These are phyloP conservation scores for Fusarium armeniacum DNA, from an alignment of 2,329 filamentous ascomycete species.

Conservation along the genomic window DNA sequence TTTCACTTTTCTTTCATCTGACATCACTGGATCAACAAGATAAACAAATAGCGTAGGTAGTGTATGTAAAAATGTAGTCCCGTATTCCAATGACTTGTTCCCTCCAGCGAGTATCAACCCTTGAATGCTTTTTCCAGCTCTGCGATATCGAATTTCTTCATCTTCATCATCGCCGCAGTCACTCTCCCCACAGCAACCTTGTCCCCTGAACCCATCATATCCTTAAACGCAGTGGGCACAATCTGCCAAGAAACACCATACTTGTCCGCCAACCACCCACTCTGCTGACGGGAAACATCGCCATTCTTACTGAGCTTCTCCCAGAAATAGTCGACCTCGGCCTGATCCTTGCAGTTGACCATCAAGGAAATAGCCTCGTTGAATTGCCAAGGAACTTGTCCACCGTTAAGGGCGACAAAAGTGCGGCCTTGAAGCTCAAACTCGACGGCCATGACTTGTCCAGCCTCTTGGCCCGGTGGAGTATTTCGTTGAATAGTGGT, in stretches of 20 bases:
- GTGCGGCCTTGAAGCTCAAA: conserved; percentile 58
- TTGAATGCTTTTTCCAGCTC: conserved; percentile 55
- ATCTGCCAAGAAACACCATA: conserved; percentile 65
- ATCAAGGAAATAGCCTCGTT: conserved; percentile 60
- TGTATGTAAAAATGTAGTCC: too few relatives aligned
- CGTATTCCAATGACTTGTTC: too few relatives aligned
- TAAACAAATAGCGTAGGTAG: neutral
- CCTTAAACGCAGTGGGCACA: conserved; percentile 56
- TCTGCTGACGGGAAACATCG: conserved; percentile 55
- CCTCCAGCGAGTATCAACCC: conserved; percentile 12
- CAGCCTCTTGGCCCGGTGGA: conserved; percentile 51
- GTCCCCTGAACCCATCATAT: conserved; percentile 54
- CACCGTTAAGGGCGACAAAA: conserved; percentile 62
- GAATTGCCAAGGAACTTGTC: conserved; percentile 56
- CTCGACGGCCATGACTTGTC: conserved; percentile 54
- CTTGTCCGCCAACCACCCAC: conserved; percentile 62
- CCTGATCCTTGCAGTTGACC: conserved; percentile 61
- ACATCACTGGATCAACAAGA: neutral
- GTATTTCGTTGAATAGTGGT: conserved; percentile 52
- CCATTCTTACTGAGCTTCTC: conserved; percentile 58
- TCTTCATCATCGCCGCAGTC: conserved; percentile 57
- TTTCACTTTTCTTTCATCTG: neutral
- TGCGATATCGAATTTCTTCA: conserved; percentile 61
- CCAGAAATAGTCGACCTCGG: conserved; percentile 64
- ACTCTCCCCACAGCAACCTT: conserved; percentile 52